These are phyloP conservation scores for Cynanchum wilfordii DNA, from an alignment of 257 asterid species.

Conservation along the genomic window DNA sequence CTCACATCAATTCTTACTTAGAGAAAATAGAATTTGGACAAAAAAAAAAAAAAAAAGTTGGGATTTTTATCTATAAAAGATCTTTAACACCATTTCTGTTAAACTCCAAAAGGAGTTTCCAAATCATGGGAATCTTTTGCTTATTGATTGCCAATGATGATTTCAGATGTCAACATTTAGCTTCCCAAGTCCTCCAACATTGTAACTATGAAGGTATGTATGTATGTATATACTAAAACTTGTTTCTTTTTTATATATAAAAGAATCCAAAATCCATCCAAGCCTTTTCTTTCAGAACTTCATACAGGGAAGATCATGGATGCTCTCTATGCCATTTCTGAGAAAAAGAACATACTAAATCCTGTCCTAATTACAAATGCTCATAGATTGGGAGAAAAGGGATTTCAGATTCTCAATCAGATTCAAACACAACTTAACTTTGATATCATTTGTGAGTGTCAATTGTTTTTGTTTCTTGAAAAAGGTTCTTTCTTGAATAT, in stretches of 20 bases:
- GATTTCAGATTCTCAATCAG: constrained; percentile 24
- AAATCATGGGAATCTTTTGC: constrained; percentile 30
- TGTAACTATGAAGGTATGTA: constrained; percentile 51
- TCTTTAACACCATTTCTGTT: background rate
- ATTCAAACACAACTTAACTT: constrained; percentile 30
- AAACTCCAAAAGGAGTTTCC: background rate
- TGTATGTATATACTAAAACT: background rate
- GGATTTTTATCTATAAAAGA: background rate
- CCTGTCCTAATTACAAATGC: constrained; percentile 48
- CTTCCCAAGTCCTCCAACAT: constrained; percentile 40
- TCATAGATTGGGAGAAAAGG: constrained; percentile 24
- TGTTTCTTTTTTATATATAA: too few species aligned
- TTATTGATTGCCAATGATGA: constrained; percentile 47
- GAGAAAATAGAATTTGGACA: background rate
- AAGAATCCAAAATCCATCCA: background rate
- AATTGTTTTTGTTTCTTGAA: background rate
- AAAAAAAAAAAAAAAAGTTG: too few species aligned
- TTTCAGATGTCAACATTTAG: constrained; percentile 32
- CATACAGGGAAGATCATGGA: constrained; percentile 37
- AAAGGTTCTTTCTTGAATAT: background rate
- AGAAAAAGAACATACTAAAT: constrained; percentile 31
- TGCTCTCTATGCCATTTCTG: constrained; percentile 37
- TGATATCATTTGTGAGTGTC: constrained; percentile 41
- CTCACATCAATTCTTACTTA: background rate
- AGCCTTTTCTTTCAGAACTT: constrained; percentile 38